These are phyloP conservation scores for Mesembryanthemum crystallinum DNA, from an alignment of 148 eudicot species.

Conservation along the genomic window DNA sequence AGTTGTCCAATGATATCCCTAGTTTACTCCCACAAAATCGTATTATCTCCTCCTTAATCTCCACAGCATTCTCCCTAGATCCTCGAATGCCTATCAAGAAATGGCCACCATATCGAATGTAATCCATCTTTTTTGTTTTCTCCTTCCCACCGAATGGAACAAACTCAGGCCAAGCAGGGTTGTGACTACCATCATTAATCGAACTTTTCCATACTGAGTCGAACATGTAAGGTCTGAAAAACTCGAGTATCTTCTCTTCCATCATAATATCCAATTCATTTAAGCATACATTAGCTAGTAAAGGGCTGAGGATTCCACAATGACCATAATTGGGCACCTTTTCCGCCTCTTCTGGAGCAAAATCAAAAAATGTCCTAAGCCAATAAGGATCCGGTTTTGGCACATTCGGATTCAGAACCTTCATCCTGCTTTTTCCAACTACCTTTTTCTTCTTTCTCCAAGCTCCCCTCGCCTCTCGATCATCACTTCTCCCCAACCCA, in stretches of 20 bases:
- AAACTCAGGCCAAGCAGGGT: constrained; percentile 99
- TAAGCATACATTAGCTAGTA: constrained; percentile 73
- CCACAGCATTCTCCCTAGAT: constrained; percentile 81
- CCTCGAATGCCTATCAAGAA: constrained; percentile 85
- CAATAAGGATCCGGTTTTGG: constrained; percentile 97
- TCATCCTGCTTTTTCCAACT: constrained; percentile 50
- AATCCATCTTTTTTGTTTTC: constrained; percentile 85
- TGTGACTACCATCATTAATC: constrained; percentile 62
- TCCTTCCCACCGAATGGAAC: constrained; percentile 84
- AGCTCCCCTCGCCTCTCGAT: constrained; percentile 26
- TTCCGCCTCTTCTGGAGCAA: constrained; percentile 84
- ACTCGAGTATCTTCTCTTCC: constrained; percentile 62
- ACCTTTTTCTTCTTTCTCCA: constrained; percentile 39
- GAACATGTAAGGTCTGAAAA: constrained; percentile 46
- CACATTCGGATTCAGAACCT: constrained; percentile 64
- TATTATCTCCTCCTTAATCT: constrained; percentile 52
- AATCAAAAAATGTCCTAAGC: constrained; percentile 70
- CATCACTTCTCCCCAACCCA: constrained; percentile 11
- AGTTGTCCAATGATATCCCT: constrained; percentile 65
- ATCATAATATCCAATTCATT: constrained; percentile 74
- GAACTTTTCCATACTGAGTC: constrained; percentile 67
- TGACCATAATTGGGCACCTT: constrained; percentile 73
- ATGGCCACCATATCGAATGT: constrained; percentile 80
- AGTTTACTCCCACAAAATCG: constrained; percentile 55
- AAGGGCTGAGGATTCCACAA: constrained; percentile 91